Evolutionary conservation across 441 rosid species (phyloP).

Genomic region (Pelargonium australe): DNA sequence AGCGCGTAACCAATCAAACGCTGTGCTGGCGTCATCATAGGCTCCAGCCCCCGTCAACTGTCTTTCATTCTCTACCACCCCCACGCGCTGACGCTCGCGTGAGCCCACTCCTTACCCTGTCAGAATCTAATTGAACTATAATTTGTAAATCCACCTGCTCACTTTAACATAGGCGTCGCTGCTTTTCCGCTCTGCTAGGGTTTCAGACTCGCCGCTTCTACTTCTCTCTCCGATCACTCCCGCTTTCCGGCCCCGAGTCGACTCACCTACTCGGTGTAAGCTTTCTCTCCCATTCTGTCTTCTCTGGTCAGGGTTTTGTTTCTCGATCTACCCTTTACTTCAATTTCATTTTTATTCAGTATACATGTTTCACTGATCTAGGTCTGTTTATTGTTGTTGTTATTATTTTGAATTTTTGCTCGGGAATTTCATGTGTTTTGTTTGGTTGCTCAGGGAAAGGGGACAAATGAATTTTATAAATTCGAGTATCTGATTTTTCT

Average conservation of each 20-base stretch:
- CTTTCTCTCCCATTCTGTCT: not conserved
- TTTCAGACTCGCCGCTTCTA: conserved; percentile 25
- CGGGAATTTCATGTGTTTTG: not conserved
- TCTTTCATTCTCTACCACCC: not conserved
- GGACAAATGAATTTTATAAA: not conserved
- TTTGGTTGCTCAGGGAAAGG: not conserved
- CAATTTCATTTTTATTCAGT: too few relatives aligned
- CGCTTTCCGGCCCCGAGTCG: conserved; percentile 13
- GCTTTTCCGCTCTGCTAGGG: conserved; percentile 23
- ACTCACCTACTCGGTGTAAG: conserved; percentile 19
- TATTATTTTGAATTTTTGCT: not conserved
- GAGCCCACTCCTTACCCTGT: not conserved
- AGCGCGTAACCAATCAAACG: not conserved
- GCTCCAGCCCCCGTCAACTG: not conserved
- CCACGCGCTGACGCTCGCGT: not conserved
- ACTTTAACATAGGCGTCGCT: conserved; percentile 1
- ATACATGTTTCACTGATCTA: not conserved
- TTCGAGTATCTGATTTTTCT: too few relatives aligned
- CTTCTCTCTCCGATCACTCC: conserved; percentile 3
- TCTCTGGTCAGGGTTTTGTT: not conserved
- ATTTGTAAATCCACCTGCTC: not conserved
- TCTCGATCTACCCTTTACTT: not conserved
- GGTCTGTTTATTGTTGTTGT: not conserved
- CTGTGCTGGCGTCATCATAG: not conserved
- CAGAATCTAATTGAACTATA: not conserved